Evolutionary conservation across 768 basidiomycete genomes (phyloP).

Genomic region (Suillus fuscotomentosus): DNA sequence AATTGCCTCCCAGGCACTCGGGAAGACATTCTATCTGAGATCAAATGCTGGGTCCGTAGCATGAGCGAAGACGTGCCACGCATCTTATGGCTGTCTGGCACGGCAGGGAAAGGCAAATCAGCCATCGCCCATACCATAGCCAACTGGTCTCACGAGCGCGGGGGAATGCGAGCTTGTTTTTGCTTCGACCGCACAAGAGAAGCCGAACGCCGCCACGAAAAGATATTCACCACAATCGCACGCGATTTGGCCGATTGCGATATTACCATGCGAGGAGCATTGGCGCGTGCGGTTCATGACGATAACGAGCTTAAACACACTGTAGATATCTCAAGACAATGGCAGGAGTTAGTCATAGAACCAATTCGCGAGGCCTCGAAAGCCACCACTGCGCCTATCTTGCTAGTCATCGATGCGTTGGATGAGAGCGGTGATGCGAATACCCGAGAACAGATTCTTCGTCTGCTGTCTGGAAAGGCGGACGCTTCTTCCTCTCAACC

Average conservation of each 20-base stretch:
- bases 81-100: slow-evolving; percentile 13
- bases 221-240: neutral
- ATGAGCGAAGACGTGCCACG: neutral
- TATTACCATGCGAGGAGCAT: neutral
- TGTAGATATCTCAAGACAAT: neutral
- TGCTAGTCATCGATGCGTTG: neutral
- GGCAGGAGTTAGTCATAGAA: neutral
- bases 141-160: slow-evolving; percentile 4
- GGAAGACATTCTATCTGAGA: slow-evolving; percentile 11
- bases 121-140: slow-evolving; percentile 18
- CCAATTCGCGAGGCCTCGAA: neutral
- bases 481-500: neutral
- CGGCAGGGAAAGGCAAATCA: slow-evolving; percentile 17
- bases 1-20: neutral
- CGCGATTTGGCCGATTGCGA: neutral
- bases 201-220: neutral
- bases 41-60: slow-evolving; percentile 13
- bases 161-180: slow-evolving; percentile 3
- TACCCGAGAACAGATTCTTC: neutral
- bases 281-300: neutral
- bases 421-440: neutral
- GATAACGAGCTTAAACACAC: neutral
- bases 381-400: neutral
- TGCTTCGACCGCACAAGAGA: slow-evolving; percentile 13
- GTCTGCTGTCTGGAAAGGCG: neutral